These are phyloP conservation scores for Lactarius pseudohatsudake DNA, from an alignment of 768 basidiomycete species.

Conservation along the genomic window DNA sequence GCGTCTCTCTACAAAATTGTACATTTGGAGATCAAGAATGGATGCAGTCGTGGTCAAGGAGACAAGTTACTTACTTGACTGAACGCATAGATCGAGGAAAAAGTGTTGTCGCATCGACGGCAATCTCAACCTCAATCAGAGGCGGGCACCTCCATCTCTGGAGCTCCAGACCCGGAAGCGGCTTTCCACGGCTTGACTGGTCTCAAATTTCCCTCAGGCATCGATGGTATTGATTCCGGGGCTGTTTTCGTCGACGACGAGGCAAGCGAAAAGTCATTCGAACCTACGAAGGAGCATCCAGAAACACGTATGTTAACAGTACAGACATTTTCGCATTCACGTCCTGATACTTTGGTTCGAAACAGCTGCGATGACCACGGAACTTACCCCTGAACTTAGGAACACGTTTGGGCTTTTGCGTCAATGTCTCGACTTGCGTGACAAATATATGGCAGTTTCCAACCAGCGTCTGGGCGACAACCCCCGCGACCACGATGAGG, in stretches of 20 bases:
- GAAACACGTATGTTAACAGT: constrained; percentile 7
- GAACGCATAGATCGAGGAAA: constrained; percentile 64
- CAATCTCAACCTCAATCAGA: constrained; percentile 49
- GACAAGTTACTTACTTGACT: constrained; percentile 9
- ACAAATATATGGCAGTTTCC: constrained; percentile 91
- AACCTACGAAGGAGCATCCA: constrained; percentile 16
- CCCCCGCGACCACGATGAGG: constrained; percentile 85
- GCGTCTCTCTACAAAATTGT: constrained; percentile 1
- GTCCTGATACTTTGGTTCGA: constrained; percentile 16
- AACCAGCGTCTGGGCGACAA: constrained; percentile 93
- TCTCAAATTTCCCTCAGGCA: constrained; percentile 4
- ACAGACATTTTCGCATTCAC: constrained; percentile 24
- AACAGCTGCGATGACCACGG: constrained; percentile 12
- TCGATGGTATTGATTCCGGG: constrained; percentile 12
- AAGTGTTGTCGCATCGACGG: constrained; percentile 64
- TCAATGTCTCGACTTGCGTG: constrained; percentile 85
- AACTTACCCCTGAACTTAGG: constrained; percentile 33
- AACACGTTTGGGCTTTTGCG: constrained; percentile 69
- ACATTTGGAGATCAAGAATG: neutral
- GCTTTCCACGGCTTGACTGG: neutral
- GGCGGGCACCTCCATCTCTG: constrained; percentile 37
- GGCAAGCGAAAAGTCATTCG: constrained; percentile 4
- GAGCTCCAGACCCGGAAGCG: constrained; percentile 11
- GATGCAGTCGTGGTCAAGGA: neutral
- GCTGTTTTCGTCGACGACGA: constrained; percentile 9